Percentiles rank a stretch among this genome's conserved stretches.
phyloP scores from a whole-genome alignment of 1,284 basidiomycete species.

The Golubevia sp. region DNA sequence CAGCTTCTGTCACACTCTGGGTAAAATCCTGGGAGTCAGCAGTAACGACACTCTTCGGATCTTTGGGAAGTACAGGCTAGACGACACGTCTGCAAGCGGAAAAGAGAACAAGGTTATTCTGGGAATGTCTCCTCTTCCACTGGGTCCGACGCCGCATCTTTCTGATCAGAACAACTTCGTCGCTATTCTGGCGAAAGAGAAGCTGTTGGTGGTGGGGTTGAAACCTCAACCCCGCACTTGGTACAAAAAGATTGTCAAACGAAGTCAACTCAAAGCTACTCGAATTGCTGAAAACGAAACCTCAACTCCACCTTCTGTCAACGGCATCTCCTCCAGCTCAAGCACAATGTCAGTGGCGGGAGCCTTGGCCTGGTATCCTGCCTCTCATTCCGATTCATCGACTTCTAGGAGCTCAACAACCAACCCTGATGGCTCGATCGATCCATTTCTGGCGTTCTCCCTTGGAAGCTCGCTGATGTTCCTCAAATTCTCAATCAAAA shows the following conservation, averaged over 20 bases:
- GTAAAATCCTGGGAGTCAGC: slow-evolving; percentile 92
- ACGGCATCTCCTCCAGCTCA: neutral
- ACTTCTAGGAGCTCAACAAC: neutral
- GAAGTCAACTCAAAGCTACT: neutral
- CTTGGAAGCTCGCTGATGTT: slow-evolving; percentile 36
- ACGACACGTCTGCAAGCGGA: slow-evolving; percentile 61
- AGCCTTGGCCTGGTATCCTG: slow-evolving; percentile 47
- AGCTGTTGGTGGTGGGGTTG: slow-evolving; percentile 88
- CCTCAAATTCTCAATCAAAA: slow-evolving; percentile 17
- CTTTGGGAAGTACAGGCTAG: slow-evolving; percentile 83
- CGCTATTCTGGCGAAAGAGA: slow-evolving; percentile 84
- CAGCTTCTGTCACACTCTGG: slow-evolving; percentile 92
- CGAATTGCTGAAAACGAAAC: neutral
- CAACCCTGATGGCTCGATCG: neutral
- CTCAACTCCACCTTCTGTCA: neutral
- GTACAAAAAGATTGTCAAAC: slow-evolving; percentile 70
- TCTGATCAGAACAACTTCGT: slow-evolving; percentile 84
- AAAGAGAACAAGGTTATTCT: slow-evolving; percentile 72
- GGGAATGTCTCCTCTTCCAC: slow-evolving; percentile 78
- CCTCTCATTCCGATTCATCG: slow-evolving; percentile 17
- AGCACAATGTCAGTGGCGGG: slow-evolving; percentile 4
- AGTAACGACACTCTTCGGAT: slow-evolving; percentile 93
- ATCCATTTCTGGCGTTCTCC: slow-evolving; percentile 41
- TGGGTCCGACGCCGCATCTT: slow-evolving; percentile 75
- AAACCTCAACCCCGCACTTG: slow-evolving; percentile 91